These are phyloP conservation scores for Penicillium flavigenum DNA, from an alignment of 495 filamentous ascomycete species.

Conservation along the genomic window DNA sequence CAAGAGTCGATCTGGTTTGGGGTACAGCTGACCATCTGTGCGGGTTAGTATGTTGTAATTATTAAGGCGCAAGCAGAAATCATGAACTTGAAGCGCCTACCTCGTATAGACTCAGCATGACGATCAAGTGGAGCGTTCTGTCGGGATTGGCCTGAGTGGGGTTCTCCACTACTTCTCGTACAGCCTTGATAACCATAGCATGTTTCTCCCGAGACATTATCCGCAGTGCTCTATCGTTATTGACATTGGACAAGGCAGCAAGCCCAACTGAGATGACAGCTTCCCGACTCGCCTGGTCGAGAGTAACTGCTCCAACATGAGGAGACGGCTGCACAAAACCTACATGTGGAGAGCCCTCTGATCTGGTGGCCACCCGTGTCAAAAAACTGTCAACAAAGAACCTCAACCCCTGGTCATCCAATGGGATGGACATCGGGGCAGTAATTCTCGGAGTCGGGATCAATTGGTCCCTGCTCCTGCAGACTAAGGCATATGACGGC, in stretches of 20 bases:
- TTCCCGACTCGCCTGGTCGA: constrained; percentile 18
- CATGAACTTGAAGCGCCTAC: constrained; percentile 9
- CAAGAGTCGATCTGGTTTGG: constrained; percentile 21
- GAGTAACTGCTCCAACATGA: constrained; percentile 6
- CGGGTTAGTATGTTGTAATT: not conserved
- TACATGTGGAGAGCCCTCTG: not conserved
- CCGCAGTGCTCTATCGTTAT: constrained; percentile 16
- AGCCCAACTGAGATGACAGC: constrained; percentile 27
- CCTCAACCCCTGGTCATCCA: constrained; percentile 22
- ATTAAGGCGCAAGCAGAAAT: not conserved
- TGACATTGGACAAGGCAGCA: constrained; percentile 29
- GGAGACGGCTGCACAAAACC: not conserved
- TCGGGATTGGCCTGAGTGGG: constrained; percentile 15
- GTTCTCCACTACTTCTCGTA: constrained; percentile 22
- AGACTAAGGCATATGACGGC: constrained; percentile 5
- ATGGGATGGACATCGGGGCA: constrained; percentile 4
- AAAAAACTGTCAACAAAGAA: constrained; percentile 26
- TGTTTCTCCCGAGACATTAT: constrained; percentile 27
- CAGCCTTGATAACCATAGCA: constrained; percentile 15
- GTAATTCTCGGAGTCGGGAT: constrained; percentile 1
- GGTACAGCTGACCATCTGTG: constrained; percentile 27
- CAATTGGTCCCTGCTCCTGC: not conserved
- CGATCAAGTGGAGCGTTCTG: constrained; percentile 18
- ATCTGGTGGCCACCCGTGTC: constrained; percentile 1
- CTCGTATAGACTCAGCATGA: constrained; percentile 29